Conservation (phyloP, 495 filamentous ascomycete genomes). For the Echria macrotheca region DNA sequence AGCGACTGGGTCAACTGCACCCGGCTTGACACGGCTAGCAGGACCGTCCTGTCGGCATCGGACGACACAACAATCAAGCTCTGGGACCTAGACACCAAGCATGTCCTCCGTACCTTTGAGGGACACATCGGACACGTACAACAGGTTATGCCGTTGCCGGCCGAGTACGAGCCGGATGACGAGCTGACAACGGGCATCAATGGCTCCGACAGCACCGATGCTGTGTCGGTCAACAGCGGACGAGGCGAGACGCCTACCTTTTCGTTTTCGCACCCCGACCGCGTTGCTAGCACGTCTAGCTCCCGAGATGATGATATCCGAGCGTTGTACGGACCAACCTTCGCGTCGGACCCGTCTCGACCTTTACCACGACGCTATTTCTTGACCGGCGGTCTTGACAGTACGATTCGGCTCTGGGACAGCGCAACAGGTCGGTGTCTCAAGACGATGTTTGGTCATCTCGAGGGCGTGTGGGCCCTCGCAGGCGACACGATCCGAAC, state of each 20-base stretch:
- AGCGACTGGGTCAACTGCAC: slow-evolving; percentile 93
- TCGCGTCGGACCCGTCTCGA: slow-evolving; percentile 51
- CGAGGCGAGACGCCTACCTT: slow-evolving; percentile 30
- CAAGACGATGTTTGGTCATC: slow-evolving; percentile 90
- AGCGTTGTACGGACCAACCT: slow-evolving; percentile 51
- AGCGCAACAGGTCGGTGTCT: slow-evolving; percentile 73
- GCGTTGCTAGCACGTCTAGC: slow-evolving; percentile 15
- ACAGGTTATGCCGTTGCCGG: slow-evolving; percentile 73
- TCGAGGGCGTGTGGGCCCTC: slow-evolving; percentile 94
- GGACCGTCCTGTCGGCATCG: slow-evolving; percentile 85
- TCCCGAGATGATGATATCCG: slow-evolving; percentile 37
- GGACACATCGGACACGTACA: slow-evolving; percentile 97
- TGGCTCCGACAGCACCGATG: slow-evolving; percentile 55
- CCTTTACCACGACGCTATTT: slow-evolving; percentile 80
- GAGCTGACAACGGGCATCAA: slow-evolving; percentile 36
- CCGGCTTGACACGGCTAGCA: slow-evolving; percentile 69
- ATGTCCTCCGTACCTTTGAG: slow-evolving; percentile 73
- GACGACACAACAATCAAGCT: slow-evolving; percentile 88
- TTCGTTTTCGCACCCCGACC: slow-evolving; percentile 15
- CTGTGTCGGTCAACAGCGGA: slow-evolving; percentile 36
- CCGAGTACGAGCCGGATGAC: slow-evolving; percentile 83
- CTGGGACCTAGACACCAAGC: slow-evolving; percentile 63
- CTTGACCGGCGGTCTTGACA: slow-evolving; percentile 84
- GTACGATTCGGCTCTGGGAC: slow-evolving; percentile 91
- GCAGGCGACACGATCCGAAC: slow-evolving; percentile 86